Percentiles rank a stretch among this genome's conserved stretches.
phyloP scores from a whole-genome alignment of 2,329 filamentous ascomycete genomes.

The Pestalotiopsis sp. region DNA sequence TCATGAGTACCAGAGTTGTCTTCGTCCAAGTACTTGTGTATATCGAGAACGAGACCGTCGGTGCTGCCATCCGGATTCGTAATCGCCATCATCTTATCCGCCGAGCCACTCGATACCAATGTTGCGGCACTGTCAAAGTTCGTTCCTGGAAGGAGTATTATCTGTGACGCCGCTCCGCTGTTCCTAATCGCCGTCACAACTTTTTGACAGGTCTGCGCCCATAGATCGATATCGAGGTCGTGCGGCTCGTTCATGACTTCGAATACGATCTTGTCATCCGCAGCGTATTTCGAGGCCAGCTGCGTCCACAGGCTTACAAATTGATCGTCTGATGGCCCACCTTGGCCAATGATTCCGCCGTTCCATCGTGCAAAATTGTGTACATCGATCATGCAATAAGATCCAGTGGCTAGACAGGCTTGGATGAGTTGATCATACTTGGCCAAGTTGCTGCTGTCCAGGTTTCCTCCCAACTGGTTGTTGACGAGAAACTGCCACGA shows the following conservation, averaged over 20 bases:
- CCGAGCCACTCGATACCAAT: constrained; percentile 52
- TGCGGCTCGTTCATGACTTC: constrained; percentile 74
- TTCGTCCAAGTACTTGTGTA: constrained; percentile 64
- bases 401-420: constrained; percentile 57
- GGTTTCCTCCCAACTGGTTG: constrained; percentile 49
- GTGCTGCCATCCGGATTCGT: constrained; percentile 62
- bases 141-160: constrained; percentile 67
- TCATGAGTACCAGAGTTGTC: constrained; percentile 57
- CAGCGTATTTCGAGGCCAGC: constrained; percentile 60
- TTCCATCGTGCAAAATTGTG: constrained; percentile 66
- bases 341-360: constrained; percentile 65
- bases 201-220: constrained; percentile 63
- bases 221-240: constrained; percentile 56
- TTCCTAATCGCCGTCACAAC: constrained; percentile 67
- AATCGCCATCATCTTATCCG: constrained; percentile 52
- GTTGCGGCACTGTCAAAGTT: constrained; percentile 56
- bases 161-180: constrained; percentile 63
- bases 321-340: constrained; percentile 61
- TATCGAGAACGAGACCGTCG: constrained; percentile 58
- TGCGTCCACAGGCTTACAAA: constrained; percentile 62
- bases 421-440: constrained; percentile 60
- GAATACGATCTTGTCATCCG: constrained; percentile 58
- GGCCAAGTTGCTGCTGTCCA: constrained; percentile 50
- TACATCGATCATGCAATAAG: constrained; percentile 62
- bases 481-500: constrained; percentile 65